Evolutionary conservation across 2,329 filamentous ascomycete genomes (phyloP), one percentile per base, ranked within the genome.

Genomic region (Pseudogymnoascus sp.): DNA sequence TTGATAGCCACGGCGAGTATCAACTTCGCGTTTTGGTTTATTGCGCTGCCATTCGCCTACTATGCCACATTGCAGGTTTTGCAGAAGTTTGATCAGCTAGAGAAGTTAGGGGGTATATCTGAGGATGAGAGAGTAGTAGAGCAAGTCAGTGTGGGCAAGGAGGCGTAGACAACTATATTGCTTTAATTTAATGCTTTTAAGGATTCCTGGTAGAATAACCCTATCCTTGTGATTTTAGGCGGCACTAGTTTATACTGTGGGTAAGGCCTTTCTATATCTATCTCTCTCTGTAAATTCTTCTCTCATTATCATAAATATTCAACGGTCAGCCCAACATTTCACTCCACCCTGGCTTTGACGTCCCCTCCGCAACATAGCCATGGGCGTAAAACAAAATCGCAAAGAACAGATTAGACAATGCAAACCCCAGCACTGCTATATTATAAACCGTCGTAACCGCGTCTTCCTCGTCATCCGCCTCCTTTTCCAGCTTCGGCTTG

Each of bases 1-100:
- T 69, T 79, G 43, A 77, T 79, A 66, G 73, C 71, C 4, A 79
- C 77, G 2, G 77, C 77, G 1, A 75, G 75, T 62, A 78, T 79
- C 65, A 79, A 79, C 61, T 72, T 74, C 34, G 76, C 69, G 0
- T 67, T 78, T 3, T 79, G 77, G 76, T 75, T 77, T 60, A 62
- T 77, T 37, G 76, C 76, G 0, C 63, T 79, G 59, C 76, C 76
- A 0, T 78, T 78, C 65, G 78, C 76, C 61, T 78, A 76, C 59
- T 78, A 75, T 70, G 77, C 77, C 23, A 79, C 77, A 0, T 46
- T 77, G 23, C 72, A 75, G 62, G 75, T 79, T 9, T 72, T 79
- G 7, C 67, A 68, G 25, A 79, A 76, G 64, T 78, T 77, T 62
- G 69, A 74, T 18, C 61, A 74, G 63, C 67, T 71, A 42, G 70